Base-by-base conservation (phyloP, 176 grass and related monocot genomes). In the Puccinellia tenuiflora region DNA sequence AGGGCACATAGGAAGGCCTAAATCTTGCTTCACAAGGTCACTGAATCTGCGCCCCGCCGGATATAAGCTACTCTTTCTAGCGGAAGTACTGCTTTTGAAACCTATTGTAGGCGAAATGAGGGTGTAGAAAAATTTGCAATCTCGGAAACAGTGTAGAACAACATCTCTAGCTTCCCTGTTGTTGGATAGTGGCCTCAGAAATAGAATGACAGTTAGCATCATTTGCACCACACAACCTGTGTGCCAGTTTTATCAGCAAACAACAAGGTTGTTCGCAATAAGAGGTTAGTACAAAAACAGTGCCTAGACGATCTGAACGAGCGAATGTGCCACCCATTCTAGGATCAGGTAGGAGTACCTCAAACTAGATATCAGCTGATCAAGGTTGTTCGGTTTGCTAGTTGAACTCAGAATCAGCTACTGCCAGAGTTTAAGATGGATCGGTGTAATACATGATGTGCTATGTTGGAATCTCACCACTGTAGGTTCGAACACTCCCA, bases 131-230 rank as follows among this genome's bases (percentile, higher is more conserved):
- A 81, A 88, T 52, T 62, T 21, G 48, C 68, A 25, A 92, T 66
- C 84, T 85, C 22, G 45, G 1, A 46, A 47, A 4, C 15, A 46
- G 10, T 43, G 10, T 43, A 43, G 10, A 43, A 43, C 10, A 43
- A 46, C 13, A 46, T 56, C 68, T 87, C 84, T 68, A 91, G 30
- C 73, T 87, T 91, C 29, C 89, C 87, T 94, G 92, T 31, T 66
- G 68, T 56, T 9, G 9, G 25, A 24, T 24, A 9, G 52, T 24
- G 8, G 54, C 54, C 9, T 59, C 22, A 59, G 9, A 59, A 59
- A 28, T 14, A 54, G 51, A 54, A 21, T 54, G 51, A 54, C 51
- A 54, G 56, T 60, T 26, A 60, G 14, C 56, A 28, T 60, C 11
- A 60, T 60, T 60, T 28, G 4, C 56, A 26, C 0, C 24, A 26